Base-by-base conservation (phyloP, 1,139 yeast species). In the Entelexis sorbosivorans region DNA sequence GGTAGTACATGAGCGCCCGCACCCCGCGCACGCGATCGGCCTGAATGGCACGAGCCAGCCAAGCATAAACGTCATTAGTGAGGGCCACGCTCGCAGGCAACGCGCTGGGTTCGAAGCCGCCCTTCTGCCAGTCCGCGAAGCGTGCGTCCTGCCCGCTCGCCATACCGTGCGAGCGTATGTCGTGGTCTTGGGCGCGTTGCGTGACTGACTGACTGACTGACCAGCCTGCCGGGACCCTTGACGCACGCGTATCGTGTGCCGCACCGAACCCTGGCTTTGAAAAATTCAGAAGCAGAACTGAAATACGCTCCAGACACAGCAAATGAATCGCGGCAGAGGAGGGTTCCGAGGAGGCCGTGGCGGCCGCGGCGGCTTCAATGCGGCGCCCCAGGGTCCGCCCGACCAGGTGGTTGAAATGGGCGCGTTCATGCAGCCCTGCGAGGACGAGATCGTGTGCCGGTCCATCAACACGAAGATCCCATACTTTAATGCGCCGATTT, bases 401-500 rank as follows among this genome's bases (percentile, higher is more conserved):
- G 97, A 88, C 60, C 74, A 81, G 52, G 96, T 65, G 17, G 76
- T 85, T 63, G 98, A 91, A 71, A 85, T 93, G 94, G 99, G 99
- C 55, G 67, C 84, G 22, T 93, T 88, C 67, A 63, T 87, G 69
- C 95, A 89, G 68, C 77, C 94, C 14, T 89, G 96, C 69, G 99
- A 93, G 71, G 96, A 96, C 56, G 98, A 93, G 66, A 84, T 93
- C 66, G 95, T 93, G 52, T 91, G 97, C 73, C 87, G 91, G 65
- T 87, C 96, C 47, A 85, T 85, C 64, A 91, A 91, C 69, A 79
- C 86, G 56, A 91, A 91, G 74, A 77, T 93, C 60, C 99, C 99
- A 63, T 93, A 91, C 70, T 93, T 93, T 78, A 93, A 93, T 72
- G 99, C 99, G 29, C 98, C 98, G 66, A 89, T 93, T 65, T 93